Evolutionary conservation across 1,284 basidiomycete genomes (phyloP).

Genomic region (Tilletia setariae): DNA sequence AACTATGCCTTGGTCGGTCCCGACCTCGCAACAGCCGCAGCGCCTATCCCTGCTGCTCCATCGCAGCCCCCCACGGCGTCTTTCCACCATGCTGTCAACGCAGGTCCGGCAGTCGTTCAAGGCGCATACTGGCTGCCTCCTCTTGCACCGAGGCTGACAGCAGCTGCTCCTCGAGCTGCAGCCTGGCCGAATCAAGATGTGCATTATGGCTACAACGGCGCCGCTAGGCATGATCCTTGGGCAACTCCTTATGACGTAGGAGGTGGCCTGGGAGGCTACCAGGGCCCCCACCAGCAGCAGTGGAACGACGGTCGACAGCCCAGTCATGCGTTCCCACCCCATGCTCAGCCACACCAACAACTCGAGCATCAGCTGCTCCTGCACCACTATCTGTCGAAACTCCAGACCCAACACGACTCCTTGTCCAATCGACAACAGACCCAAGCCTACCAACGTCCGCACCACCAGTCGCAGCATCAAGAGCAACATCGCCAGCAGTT

Average conservation of each 20-base stretch:
- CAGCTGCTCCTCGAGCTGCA: conserved; percentile 11
- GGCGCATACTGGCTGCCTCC: conserved; percentile 1
- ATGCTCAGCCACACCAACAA: conserved; percentile 29
- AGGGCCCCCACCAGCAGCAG: not conserved
- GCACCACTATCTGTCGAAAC: conserved; percentile 38
- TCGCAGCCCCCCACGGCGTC: not conserved
- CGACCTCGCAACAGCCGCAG: not conserved
- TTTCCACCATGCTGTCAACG: not conserved
- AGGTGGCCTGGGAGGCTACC: not conserved
- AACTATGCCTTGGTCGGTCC: conserved; percentile 2
- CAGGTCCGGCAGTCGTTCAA: not conserved
- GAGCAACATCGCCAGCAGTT: not conserved
- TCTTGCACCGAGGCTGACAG: conserved; percentile 3
- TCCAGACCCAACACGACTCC: conserved; percentile 24
- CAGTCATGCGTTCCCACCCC: not conserved
- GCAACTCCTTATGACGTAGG: not conserved
- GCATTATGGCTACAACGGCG: not conserved
- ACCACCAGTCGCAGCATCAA: conserved; percentile 1
- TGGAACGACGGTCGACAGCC: not conserved
- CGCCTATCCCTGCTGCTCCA: not conserved
- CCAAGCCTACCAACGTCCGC: not conserved
- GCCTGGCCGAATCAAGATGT: not conserved
- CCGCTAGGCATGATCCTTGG: not conserved
- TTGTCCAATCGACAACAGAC: conserved; percentile 17
- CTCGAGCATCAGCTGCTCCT: conserved; percentile 38